Conservation (phyloP, 257 asterid genomes). For the Lithospermum erythrorhizon region DNA sequence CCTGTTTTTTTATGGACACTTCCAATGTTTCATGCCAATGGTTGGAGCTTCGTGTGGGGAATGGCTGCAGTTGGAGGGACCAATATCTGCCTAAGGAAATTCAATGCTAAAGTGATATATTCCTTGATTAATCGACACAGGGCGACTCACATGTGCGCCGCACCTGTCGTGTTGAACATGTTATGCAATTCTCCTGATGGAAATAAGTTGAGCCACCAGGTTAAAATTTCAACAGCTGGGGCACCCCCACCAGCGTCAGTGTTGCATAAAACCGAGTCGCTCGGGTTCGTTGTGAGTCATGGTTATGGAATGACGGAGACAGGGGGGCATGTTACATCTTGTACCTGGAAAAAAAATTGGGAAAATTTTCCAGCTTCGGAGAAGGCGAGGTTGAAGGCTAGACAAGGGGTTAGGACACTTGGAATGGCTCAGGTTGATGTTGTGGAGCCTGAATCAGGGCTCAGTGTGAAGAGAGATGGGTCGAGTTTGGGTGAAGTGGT, state of each 20-base stretch:
- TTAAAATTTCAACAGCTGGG: constrained; percentile 51
- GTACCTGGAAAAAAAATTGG: constrained; percentile 63
- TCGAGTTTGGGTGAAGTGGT: constrained; percentile 48
- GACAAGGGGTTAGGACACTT: constrained; percentile 56
- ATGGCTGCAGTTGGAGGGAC: constrained; percentile 68
- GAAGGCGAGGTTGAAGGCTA: constrained; percentile 50
- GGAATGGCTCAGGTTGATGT: constrained; percentile 51
- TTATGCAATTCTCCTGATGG: constrained; percentile 23
- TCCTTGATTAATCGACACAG: constrained; percentile 24
- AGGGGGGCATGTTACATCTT: constrained; percentile 45
- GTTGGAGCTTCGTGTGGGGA: constrained; percentile 78
- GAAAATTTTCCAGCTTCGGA: constrained; percentile 47
- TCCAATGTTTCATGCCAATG: constrained; percentile 95
- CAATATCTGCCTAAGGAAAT: constrained; percentile 55
- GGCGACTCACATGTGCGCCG: constrained; percentile 85
- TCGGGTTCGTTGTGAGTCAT: constrained; percentile 55
- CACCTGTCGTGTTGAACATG: constrained; percentile 79
- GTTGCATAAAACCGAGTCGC: constrained; percentile 40
- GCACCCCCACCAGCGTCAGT: constrained; percentile 76
- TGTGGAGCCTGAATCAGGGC: constrained; percentile 34
- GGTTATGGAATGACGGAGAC: constrained; percentile 83
- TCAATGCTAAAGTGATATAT: constrained; percentile 38
- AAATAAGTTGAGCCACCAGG: constrained; percentile 26
- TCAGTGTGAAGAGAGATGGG: constrained; percentile 45
- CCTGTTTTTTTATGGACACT: constrained; percentile 76